phyloP scores from a whole-genome alignment of 805 yeast genomes.

The Ogataea zsoltii region DNA sequence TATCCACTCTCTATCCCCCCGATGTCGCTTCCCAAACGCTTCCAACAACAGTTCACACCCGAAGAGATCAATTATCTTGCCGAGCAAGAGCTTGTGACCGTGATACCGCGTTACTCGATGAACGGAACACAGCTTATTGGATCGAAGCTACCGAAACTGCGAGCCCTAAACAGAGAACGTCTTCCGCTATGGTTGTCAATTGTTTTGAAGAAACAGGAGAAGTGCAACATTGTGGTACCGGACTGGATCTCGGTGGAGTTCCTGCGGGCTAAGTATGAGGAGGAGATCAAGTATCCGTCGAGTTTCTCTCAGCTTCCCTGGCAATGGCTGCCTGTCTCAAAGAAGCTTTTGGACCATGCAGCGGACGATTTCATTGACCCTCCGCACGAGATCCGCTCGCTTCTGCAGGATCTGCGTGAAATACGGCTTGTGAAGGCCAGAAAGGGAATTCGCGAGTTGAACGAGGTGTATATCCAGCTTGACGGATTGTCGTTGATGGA shows the following conservation, averaged over 20 bases:
- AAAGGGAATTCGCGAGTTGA: constrained; percentile 73
- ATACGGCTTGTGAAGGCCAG: constrained; percentile 77
- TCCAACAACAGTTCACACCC: constrained; percentile 62
- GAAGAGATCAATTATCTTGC: constrained; percentile 82
- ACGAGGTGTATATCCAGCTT: constrained; percentile 79
- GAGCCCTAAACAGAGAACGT: constrained; percentile 65
- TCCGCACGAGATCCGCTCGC: constrained; percentile 64
- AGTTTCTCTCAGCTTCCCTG: constrained; percentile 75
- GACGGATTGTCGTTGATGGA: constrained; percentile 83
- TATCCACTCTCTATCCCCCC: neutral
- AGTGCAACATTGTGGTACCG: constrained; percentile 85
- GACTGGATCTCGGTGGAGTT: constrained; percentile 67
- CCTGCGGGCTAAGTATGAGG: constrained; percentile 60
- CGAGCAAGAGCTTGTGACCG: constrained; percentile 71
- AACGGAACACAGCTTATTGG: constrained; percentile 66
- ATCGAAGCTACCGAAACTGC: constrained; percentile 53
- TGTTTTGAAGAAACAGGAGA: constrained; percentile 76
- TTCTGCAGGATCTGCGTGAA: constrained; percentile 83
- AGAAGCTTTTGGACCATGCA: constrained; percentile 64
- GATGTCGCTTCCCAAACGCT: constrained; percentile 65
- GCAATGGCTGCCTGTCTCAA: constrained; percentile 85
- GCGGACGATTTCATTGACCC: constrained; percentile 78
- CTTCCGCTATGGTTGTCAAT: constrained; percentile 91
- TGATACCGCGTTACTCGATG: constrained; percentile 78
- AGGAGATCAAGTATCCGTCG: constrained; percentile 58